A percentile compares a stretch with the other conserved stretches of the same genome.
Evolutionary conservation across 306 rosid species (phyloP).

Genomic region (Cucurbita moschata): DNA sequence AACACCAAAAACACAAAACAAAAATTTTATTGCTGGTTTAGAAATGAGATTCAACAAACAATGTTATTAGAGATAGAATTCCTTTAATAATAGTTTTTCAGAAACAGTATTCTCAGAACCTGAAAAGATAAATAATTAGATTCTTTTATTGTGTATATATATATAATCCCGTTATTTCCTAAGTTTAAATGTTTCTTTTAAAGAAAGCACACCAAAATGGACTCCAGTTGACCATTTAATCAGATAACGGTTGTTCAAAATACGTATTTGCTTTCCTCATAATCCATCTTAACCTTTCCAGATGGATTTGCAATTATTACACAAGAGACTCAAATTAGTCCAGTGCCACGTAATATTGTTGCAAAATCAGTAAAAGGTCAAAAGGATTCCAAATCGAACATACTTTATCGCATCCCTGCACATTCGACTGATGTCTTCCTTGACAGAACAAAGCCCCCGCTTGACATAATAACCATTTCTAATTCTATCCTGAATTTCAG

Average conservation of each 20-base stretch:
- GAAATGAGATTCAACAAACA: background rate
- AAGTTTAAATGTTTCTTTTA: background rate
- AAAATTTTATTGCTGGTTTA: background rate
- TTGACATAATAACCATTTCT: conserved; percentile 70
- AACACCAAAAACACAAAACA: background rate
- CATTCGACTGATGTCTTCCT: conserved; percentile 88
- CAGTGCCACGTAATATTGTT: background rate
- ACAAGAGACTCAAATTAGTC: background rate
- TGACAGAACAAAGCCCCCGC: conserved; percentile 76
- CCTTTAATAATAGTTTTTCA: background rate
- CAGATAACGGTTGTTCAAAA: background rate
- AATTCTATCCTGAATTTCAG: conserved; percentile 83
- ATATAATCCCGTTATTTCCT: background rate
- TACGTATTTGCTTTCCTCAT: background rate
- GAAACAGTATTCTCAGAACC: background rate
- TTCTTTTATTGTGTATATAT: background rate
- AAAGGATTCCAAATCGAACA: conserved; percentile 9
- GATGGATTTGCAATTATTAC: background rate
- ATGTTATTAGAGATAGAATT: background rate
- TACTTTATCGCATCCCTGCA: conserved; percentile 97
- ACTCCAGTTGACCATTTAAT: background rate
- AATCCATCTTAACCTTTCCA: background rate
- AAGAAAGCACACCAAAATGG: background rate
- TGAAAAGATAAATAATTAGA: background rate
- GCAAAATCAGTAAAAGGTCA: background rate